Evolutionary conservation across 495 filamentous ascomycete genomes (phyloP), one percentile per base, ranked within the genome.

Genomic region (Aspergillus cavernicola): DNA sequence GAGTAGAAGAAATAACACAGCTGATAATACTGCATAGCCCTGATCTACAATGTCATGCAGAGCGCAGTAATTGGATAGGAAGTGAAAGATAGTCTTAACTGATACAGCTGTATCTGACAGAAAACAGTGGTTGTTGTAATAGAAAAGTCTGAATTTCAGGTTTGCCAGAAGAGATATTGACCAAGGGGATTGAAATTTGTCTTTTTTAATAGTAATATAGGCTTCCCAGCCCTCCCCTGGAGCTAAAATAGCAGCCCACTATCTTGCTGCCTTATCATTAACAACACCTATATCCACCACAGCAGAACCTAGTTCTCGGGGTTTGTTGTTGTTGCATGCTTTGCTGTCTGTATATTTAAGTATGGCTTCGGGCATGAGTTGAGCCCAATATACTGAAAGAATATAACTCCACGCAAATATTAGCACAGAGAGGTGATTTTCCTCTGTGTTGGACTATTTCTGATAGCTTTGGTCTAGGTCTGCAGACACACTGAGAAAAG

Each of bases 201-300:
- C 32, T 26, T 38, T 37, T 2, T 28, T 26, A 28, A 13, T 49
- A 15, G 31, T 1, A 16, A 38, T 49, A 18, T 37, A 49, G 33
- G 45, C 45, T 20, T 36, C 32, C 22, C 45, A 49, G 6, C 45
- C 45, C 32, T 37, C 32, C 10, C 31, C 32, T 26, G 32, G 29
- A 49, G 45, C 45, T 28, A 49, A 15, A 18, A 49, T 38, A 38
- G 45, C 45, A 49, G 45, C 18, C 44, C 45, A 49, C 45, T 32
- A 49, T 38, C 45, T 49, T 18, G 19, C 45, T 16, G 45, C 45
- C 6, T 49, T 13, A 28, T 28, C 19, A 38, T 37, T 19, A 10
- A 11, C 32, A 28, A 20, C 20, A 15, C 33, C 45, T 49, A 49
- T 37, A 26, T 49, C 32, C 2, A 49, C 45, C 45, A 49, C 32